Percentiles rank a stretch among this genome's conserved stretches.
phyloP scores from a whole-genome alignment of 1,284 basidiomycete genomes.

The Somion occarium region DNA sequence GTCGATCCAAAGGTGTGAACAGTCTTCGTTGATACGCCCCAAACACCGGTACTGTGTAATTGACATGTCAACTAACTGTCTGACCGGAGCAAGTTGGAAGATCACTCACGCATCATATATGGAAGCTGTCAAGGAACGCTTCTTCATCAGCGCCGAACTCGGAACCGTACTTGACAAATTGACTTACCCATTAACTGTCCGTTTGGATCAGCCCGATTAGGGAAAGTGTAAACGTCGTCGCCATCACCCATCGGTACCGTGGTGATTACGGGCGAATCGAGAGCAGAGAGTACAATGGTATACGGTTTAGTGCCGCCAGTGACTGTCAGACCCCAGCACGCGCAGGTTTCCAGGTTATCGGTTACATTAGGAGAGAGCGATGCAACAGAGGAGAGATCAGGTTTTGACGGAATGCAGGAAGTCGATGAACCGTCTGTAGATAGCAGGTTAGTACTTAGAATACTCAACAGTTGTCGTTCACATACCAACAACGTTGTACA shows the following conservation, averaged over 20 bases:
- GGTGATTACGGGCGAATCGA: slow-evolving; percentile 35
- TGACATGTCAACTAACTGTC: not conserved
- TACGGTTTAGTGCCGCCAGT: slow-evolving; percentile 45
- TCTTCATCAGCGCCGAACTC: too few species aligned
- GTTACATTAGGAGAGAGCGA: slow-evolving; percentile 40
- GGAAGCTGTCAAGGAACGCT: too few species aligned
- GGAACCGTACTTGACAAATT: not conserved
- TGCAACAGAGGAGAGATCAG: slow-evolving; percentile 25
- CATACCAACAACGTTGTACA: slow-evolving; percentile 34
- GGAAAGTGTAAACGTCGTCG: slow-evolving; percentile 42
- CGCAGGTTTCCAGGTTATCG: slow-evolving; percentile 36
- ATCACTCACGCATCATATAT: not conserved
- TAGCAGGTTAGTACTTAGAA: slow-evolving; percentile 1
- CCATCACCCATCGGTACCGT: slow-evolving; percentile 37
- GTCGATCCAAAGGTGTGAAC: slow-evolving; percentile 3
- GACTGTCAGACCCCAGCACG: slow-evolving; percentile 42
- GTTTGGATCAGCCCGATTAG: slow-evolving; percentile 40
- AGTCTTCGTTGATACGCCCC: slow-evolving; percentile 4
- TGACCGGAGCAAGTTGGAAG: not conserved
- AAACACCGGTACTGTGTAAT: slow-evolving; percentile 3
- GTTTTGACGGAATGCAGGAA: slow-evolving; percentile 31
- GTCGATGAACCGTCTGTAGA: slow-evolving; percentile 28
- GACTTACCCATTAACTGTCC: slow-evolving; percentile 38
- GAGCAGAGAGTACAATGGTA: slow-evolving; percentile 36
- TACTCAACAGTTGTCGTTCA: not conserved